Evolutionary conservation across 768 basidiomycete genomes (phyloP), one percentile per base, ranked within the genome.

Genomic region (Chalciporus pseudorubinellus): DNA sequence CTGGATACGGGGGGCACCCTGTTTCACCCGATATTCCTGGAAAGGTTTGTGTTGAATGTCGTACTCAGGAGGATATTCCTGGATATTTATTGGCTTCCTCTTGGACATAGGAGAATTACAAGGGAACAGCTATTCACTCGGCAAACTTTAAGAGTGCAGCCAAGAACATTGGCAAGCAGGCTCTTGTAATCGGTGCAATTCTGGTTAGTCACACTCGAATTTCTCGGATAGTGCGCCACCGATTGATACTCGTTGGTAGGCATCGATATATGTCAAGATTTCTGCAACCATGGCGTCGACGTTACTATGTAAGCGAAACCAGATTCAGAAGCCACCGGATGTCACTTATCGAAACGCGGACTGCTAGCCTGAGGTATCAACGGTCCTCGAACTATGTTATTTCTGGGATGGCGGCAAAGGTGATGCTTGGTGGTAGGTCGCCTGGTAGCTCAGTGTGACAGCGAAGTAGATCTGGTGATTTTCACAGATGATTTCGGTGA

Each of bases 171-270:
- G 82, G 81, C n/a, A 80, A 86, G 71, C 83, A 80, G 55, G 80
- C 77, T 9, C 72, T 84, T 8, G 74, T 85, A 10, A 70, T 85
- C 11, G 83, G 82, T 1, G 76, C 82, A 81, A 79, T 46, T 79
- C 80, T 18, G 79, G 76, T 75, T 50, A 14, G 40, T 39, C 11
- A 6, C 18, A 3, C 22, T 22, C 24, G 5, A 18, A 26, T 43
- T 20, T 12, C 52, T 53, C 19, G 34, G 14, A 4, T 22, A 16
- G 43, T 51, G 44, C 6, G 14, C 8, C 14, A 20, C 26, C 36
- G 26, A 36, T 21, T 18, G n/a, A 14, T 4, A n/a, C n/a, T 16
- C 12, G 18, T 36, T 36, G 6, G 12, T n/a, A 54, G 62, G 51
- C 0, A 67, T 67, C 55, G 70, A 70, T 39, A 69, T 72, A 28